Evolutionary conservation across 139 green algal species (phyloP), one percentile per base, ranked within the genome.

Genomic region (Tetradesmus obliquus): DNA sequence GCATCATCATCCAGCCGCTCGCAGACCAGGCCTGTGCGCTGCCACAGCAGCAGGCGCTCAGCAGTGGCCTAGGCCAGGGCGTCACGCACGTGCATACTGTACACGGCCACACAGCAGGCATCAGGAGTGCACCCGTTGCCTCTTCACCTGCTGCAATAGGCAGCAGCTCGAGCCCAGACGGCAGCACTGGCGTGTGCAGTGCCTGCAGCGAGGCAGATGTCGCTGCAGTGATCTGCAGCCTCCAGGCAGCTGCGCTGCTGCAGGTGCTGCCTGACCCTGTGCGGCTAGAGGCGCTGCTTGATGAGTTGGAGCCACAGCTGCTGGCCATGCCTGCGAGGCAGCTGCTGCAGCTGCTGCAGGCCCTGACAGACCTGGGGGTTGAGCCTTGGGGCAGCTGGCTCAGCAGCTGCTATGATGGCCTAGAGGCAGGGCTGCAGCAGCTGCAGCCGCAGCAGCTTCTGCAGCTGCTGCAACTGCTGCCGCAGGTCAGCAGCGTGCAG

Each of bases 371-470:
- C 45, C 69, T 90, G 53, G 51, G 57, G 45, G 53, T 90, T 5
- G 86, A 90, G 69, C 86, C 86, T 3, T 90, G 86, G 86, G 5
- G 55, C 10, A 55, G 22, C 51, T 90, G 86, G 86, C 19, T 90
- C 9, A 12, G 15, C 19, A 4, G 19, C 22, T 66, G 19, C 9
- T 84, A 74, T 20, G 58, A 3, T 20, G 55, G 9, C 12, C 24
- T 84, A 19, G 86, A 54, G 22, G 57, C 71, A 83, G 53, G 58
- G 6, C 1, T 90, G 51, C 86, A 83, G 12, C 22, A 24, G 71
- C 71, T 90, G 17, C 8, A 10, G 51, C 53, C 53, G n/a, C 7
- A 54, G 71, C 71, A 83, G 86, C 53, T 90, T 71, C 71, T 90
- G 71, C 86, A 90, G 86, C 53, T 90, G 71, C 45, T 83, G 69